A percentile compares a stretch with the other conserved stretches of the same genome.
Conservation (phyloP, 805 yeast genomes). For the Metahyphopichia silvanorum region DNA sequence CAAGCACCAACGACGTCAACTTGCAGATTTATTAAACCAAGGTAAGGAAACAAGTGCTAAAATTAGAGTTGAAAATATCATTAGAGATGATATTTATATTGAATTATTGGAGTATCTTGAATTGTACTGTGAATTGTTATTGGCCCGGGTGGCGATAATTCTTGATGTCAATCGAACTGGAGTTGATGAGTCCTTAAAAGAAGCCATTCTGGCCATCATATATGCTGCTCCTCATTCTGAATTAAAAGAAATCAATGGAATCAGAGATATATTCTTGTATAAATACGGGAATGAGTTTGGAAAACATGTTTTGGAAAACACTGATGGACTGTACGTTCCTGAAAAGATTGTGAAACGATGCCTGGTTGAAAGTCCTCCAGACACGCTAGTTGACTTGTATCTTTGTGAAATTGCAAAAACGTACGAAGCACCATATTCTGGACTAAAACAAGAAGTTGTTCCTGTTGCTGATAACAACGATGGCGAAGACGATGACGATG, state of each 20-base stretch:
- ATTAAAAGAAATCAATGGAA: constrained; percentile 60
- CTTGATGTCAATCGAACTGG: constrained; percentile 38
- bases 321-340: constrained; percentile 51
- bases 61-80: constrained; percentile 79
- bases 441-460: constrained; percentile 27
- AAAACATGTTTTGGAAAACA: constrained; percentile 50
- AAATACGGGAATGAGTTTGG: constrained; percentile 71
- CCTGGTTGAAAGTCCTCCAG: constrained; percentile 62
- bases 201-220: constrained; percentile 69
- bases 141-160: constrained; percentile 69
- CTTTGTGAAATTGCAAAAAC: constrained; percentile 78
- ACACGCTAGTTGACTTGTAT: constrained; percentile 63
- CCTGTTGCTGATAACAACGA: constrained; percentile 15
- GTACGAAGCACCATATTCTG: constrained; percentile 71
- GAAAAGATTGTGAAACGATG: constrained; percentile 64
- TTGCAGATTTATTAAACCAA: constrained; percentile 65
- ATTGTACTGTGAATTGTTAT: constrained; percentile 73
- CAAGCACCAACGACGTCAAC: constrained; percentile 65
- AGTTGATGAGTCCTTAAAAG: constrained; percentile 63
- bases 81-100: constrained; percentile 75
- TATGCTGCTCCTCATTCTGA: constrained; percentile 73
- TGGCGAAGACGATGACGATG: constrained; percentile 29
- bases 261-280: constrained; percentile 59
- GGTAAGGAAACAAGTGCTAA: constrained; percentile 82
- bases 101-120: constrained; percentile 79